Percentiles rank a stretch among this genome's conserved stretches.
These are phyloP conservation scores for Apiotrichum gamsii DNA, from an alignment of 1,284 basidiomycete genomes.

Conservation along the genomic window DNA sequence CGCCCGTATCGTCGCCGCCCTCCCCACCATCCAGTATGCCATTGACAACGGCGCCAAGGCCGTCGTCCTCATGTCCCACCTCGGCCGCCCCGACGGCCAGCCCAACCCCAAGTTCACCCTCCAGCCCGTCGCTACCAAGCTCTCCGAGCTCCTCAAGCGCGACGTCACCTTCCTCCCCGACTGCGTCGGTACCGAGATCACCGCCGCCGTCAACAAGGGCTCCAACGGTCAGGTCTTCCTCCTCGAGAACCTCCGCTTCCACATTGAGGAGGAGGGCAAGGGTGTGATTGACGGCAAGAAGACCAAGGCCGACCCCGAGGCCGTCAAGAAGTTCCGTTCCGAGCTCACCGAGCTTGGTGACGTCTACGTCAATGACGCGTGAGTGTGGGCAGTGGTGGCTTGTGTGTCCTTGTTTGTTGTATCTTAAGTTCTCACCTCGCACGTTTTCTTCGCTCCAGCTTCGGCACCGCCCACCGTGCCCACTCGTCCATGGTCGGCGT, in stretches of 20 bases:
- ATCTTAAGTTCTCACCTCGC: too few relatives aligned
- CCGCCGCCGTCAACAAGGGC: conserved; percentile 67
- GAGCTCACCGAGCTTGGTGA: conserved; percentile 87
- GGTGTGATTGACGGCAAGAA: conserved; percentile 73
- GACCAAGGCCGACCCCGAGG: conserved; percentile 79
- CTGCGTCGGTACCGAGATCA: conserved; percentile 78
- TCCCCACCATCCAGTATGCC: conserved; percentile 94
- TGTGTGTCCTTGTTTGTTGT: too few relatives aligned
- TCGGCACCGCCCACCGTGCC: conserved; percentile 95
- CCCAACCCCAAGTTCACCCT: conserved; percentile 85
- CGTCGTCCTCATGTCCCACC: conserved; percentile 94
- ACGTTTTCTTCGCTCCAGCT: conserved; percentile 43
- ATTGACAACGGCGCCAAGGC: conserved; percentile 77
- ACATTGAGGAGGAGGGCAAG: conserved; percentile 98
- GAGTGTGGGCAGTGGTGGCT: conserved; percentile 7
- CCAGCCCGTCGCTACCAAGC: conserved; percentile 68
- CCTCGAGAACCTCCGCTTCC: conserved; percentile 96
- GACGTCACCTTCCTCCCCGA: conserved; percentile 77
- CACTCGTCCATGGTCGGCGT: conserved; percentile 99
- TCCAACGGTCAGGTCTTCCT: conserved; percentile 76
- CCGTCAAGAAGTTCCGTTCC: conserved; percentile 78
- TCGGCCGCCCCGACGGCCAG: conserved; percentile 94
- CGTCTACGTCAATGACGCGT: conserved; percentile 95
- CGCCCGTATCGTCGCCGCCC: conserved; percentile 89
- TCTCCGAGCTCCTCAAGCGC: conserved; percentile 62